These are phyloP conservation scores for Aspergillus novofumigatus DNA, from an alignment of 2,329 filamentous ascomycete species.

Conservation along the genomic window DNA sequence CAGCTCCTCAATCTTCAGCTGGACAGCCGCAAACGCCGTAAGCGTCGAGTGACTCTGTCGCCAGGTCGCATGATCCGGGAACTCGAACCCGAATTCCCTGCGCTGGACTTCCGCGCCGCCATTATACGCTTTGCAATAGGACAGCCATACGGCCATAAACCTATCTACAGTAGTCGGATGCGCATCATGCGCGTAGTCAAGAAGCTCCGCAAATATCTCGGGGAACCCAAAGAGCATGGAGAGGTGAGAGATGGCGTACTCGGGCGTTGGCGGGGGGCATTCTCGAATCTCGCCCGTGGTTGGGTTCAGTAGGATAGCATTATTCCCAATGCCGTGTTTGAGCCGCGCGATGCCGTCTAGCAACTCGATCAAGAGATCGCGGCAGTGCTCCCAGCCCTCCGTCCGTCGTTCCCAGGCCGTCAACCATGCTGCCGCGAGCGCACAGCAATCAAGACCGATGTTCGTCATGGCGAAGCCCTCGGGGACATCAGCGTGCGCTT, in stretches of 20 bases:
- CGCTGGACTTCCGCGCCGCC: neutral
- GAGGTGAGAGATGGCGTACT: neutral
- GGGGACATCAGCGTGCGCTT: slow-evolving; percentile 43
- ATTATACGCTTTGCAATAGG: neutral
- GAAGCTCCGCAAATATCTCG: neutral
- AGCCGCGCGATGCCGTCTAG: slow-evolving; percentile 51
- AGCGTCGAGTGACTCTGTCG: neutral
- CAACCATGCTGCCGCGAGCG: slow-evolving; percentile 55
- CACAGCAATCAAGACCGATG: slow-evolving; percentile 55
- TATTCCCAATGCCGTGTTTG: slow-evolving; percentile 51
- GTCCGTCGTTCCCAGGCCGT: slow-evolving; percentile 58
- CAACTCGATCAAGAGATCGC: slow-evolving; percentile 47
- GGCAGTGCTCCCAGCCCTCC: slow-evolving; percentile 50
- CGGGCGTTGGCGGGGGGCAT: neutral
- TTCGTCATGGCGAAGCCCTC: slow-evolving; percentile 46
- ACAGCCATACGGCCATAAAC: neutral
- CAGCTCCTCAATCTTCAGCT: neutral
- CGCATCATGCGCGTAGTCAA: neutral
- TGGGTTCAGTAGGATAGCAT: neutral
- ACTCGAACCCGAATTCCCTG: neutral
- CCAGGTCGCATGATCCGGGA: neutral
- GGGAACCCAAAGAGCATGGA: neutral
- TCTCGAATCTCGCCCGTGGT: neutral
- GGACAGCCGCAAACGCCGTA: neutral
- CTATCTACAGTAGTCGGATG: neutral